phyloP scores from a whole-genome alignment of 2,329 filamentous ascomycete species.

The Cladorrhinum sp. region DNA sequence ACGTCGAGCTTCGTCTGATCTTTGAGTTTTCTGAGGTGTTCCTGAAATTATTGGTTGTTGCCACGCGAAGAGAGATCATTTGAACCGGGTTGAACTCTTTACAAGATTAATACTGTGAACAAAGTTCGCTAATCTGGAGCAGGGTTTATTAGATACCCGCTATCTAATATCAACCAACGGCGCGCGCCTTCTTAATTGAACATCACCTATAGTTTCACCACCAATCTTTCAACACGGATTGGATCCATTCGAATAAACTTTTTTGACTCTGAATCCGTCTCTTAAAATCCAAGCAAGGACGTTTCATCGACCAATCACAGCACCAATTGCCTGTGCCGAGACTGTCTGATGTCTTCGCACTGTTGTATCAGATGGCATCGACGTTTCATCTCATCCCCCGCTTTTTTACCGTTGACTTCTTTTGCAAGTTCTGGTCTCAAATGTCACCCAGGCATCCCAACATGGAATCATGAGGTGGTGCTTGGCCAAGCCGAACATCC shows the following conservation, averaged over 20 bases:
- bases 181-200: not conserved
- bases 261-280: not conserved
- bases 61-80: not conserved
- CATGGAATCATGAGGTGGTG: not conserved
- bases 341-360: not conserved
- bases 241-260: no score
- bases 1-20: not conserved
- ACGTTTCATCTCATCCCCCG: slow-evolving; percentile 6
- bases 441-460: not conserved
- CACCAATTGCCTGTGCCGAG: not conserved
- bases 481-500: not conserved
- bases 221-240: not conserved
- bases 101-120: not conserved
- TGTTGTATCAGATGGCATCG: slow-evolving; percentile 8
- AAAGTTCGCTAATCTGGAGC: not conserved
- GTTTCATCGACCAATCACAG: not conserved
- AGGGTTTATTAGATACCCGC: not conserved
- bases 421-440: not conserved
- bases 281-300: not conserved
- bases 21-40: not conserved
- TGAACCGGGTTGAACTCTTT: not conserved
- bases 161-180: not conserved
- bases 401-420: not conserved
- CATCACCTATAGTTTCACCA: not conserved
- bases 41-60: not conserved